A percentile compares a stretch with the other conserved stretches of the same genome.
Evolutionary conservation across 2,329 filamentous ascomycete genomes (phyloP).

Genomic region (Orbilia ellipsospora): DNA sequence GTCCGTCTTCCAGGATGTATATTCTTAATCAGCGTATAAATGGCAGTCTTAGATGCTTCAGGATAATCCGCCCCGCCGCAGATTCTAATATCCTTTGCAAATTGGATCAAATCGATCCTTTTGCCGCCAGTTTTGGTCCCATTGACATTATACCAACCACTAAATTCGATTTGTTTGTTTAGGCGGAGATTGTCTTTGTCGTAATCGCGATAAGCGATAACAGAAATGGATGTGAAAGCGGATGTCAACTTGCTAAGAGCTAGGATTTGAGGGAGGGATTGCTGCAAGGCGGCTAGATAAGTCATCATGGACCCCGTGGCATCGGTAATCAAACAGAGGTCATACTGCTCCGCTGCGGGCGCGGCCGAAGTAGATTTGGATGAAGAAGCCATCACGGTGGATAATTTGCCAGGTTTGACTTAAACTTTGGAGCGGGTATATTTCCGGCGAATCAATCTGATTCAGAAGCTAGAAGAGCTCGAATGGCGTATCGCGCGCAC

Average conservation of each 20-base stretch:
- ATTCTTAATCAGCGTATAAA: constrained; percentile 65
- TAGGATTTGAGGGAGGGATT: constrained; percentile 67
- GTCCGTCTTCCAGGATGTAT: constrained; percentile 67
- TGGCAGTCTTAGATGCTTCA: constrained; percentile 67
- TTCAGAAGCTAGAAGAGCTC: background rate
- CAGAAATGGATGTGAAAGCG: constrained; percentile 67
- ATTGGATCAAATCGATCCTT: constrained; percentile 60
- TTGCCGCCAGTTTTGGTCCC: constrained; percentile 54
- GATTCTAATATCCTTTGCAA: constrained; percentile 61
- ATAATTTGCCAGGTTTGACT: background rate
- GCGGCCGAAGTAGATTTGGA: constrained; percentile 26
- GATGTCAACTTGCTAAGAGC: constrained; percentile 66
- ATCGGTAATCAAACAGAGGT: constrained; percentile 66
- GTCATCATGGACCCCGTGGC: constrained; percentile 65
- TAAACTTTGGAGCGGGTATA: no score
- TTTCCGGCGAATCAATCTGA: no score
- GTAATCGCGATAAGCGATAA: constrained; percentile 68
- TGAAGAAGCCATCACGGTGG: constrained; percentile 25
- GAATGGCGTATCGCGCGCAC: constrained; percentile 2
- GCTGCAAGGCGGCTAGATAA: constrained; percentile 65
- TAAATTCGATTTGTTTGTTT: constrained; percentile 64
- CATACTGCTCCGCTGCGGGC: constrained; percentile 60
- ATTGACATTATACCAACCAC: constrained; percentile 64
- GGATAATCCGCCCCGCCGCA: constrained; percentile 64
- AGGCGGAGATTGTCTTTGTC: constrained; percentile 56